Percentiles rank a stretch among this genome's conserved stretches.
phyloP scores from a whole-genome alignment of 257 asterid species.

The Solanum gracilifrons region DNA sequence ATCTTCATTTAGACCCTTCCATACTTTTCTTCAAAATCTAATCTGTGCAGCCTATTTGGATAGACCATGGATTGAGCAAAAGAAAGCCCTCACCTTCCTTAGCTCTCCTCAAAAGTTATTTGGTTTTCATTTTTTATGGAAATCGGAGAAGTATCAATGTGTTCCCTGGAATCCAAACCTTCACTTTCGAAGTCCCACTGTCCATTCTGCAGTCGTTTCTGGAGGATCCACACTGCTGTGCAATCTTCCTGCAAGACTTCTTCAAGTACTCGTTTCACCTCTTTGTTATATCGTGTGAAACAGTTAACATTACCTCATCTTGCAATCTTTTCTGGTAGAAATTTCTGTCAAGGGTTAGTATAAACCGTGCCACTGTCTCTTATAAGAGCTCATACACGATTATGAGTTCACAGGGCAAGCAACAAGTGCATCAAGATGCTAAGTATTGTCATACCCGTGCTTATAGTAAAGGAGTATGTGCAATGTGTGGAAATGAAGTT shows the following conservation, averaged over 20 bases:
- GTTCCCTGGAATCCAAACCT: not conserved
- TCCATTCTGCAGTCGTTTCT: not conserved
- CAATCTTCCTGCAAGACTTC: not conserved
- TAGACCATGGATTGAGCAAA: not conserved
- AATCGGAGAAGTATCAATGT: not conserved
- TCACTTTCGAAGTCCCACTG: not conserved
- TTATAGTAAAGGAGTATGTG: slow-evolving; percentile 60
- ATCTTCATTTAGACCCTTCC: not conserved
- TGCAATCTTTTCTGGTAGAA: not conserved
- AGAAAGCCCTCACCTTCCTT: not conserved
- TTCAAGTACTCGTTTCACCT: not conserved
- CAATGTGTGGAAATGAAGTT: slow-evolving; percentile 96
- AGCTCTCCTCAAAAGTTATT: not conserved
- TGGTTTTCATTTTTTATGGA: not conserved
- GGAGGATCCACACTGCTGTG: not conserved
- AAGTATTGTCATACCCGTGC: slow-evolving; percentile 43
- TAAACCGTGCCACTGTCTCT: not conserved
- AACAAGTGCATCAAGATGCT: slow-evolving; percentile 88
- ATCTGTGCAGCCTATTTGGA: not conserved
- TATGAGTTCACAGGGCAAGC: slow-evolving; percentile 26
- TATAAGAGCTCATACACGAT: not conserved
- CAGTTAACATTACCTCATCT: not conserved
- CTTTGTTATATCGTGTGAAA: not conserved
- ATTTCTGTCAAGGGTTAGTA: not conserved
- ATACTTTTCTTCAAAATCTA: not conserved